phyloP scores from a whole-genome alignment of 176 grass and related monocot genomes.

The Phragmites australis region DNA sequence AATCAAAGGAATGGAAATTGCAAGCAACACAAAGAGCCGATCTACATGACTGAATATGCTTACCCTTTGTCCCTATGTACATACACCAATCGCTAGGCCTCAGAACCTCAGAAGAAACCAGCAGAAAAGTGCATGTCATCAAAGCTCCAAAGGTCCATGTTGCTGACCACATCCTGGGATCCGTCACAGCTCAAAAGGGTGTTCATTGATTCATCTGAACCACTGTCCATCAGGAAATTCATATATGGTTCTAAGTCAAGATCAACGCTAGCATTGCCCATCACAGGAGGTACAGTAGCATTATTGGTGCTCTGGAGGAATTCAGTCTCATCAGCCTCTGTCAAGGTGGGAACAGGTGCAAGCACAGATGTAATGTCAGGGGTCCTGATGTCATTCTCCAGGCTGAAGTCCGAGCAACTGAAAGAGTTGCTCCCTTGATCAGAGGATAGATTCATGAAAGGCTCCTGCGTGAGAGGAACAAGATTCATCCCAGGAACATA shows the following conservation, averaged over 20 bases:
- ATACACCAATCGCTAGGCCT: constrained; percentile 2
- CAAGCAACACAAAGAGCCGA: background rate
- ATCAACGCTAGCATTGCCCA: constrained; percentile 29
- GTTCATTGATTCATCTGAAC: constrained; percentile 52
- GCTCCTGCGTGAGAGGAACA: constrained; percentile 17
- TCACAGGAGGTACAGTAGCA: constrained; percentile 16
- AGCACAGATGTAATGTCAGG: constrained; percentile 44
- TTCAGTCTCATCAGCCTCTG: constrained; percentile 27
- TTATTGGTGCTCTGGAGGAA: constrained; percentile 23
- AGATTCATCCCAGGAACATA: constrained; percentile 31
- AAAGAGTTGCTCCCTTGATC: constrained; percentile 81
- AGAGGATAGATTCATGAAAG: constrained; percentile 54
- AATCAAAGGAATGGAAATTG: constrained; percentile 14
- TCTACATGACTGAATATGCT: background rate
- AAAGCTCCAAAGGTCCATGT: constrained; percentile 81
- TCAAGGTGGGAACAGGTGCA: constrained; percentile 27
- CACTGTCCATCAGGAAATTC: constrained; percentile 62
- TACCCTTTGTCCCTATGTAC: constrained; percentile 49
- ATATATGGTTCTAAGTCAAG: constrained; percentile 63
- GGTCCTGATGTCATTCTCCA: constrained; percentile 48
- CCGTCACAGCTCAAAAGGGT: constrained; percentile 50
- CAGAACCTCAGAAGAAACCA: constrained; percentile 29
- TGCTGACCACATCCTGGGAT: constrained; percentile 42
- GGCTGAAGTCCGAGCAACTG: constrained; percentile 37
- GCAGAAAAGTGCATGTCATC: constrained; percentile 53